Conservation (phyloP, 331 rosid genomes). For the Quercus phellos region DNA sequence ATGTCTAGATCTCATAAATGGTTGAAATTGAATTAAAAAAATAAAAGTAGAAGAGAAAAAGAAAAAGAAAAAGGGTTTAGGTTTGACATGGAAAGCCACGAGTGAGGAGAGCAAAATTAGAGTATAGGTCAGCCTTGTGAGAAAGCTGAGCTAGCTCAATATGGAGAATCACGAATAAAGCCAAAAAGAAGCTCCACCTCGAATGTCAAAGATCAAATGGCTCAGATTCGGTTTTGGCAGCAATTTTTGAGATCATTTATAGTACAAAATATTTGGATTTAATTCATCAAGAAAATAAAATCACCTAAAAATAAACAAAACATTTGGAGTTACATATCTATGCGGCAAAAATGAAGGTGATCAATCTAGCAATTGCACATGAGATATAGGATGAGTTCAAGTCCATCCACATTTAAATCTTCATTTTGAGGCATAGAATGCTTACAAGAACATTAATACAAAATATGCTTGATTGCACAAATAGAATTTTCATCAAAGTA, state of each 20-base stretch:
- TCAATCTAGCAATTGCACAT: too few species aligned
- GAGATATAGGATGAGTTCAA: too few species aligned
- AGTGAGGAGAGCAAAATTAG: constrained; percentile 29
- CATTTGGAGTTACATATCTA: too few species aligned
- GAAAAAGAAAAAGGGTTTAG: constrained; percentile 45
- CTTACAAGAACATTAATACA: background rate
- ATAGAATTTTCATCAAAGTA: too few species aligned
- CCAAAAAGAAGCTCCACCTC: constrained; percentile 26
- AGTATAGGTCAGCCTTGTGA: constrained; percentile 42
- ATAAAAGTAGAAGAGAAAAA: constrained; percentile 37
- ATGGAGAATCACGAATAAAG: constrained; percentile 43
- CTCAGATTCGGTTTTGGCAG: constrained; percentile 30
- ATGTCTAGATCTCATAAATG: constrained; percentile 37
- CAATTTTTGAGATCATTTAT: too few species aligned
- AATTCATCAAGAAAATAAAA: too few species aligned
- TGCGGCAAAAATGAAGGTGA: too few species aligned
- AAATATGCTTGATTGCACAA: background rate
- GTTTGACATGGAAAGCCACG: constrained; percentile 45
- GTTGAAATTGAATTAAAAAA: constrained; percentile 45
- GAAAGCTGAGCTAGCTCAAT: constrained; percentile 32
- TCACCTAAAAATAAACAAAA: too few species aligned
- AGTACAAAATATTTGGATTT: too few species aligned
- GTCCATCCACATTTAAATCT: too few species aligned
- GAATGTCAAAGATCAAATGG: constrained; percentile 43
- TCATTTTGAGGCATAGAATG: too few species aligned